Evolutionary conservation across 1,284 basidiomycete species (phyloP).

Genomic region (Cerioporus squamosus): DNA sequence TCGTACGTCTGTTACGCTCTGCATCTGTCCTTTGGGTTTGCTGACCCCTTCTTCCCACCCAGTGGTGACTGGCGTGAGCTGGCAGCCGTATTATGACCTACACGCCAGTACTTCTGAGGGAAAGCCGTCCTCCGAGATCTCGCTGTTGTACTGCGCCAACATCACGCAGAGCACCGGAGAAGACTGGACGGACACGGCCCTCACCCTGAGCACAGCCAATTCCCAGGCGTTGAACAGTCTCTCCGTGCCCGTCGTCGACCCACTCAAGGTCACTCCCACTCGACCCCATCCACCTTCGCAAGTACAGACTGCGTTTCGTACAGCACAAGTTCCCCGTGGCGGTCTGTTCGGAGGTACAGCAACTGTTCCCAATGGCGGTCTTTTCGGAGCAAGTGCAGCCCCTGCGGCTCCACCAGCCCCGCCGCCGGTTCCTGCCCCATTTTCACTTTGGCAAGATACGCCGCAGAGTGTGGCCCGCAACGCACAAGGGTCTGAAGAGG

Average conservation of each 20-base stretch:
- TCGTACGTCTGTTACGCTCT: neutral
- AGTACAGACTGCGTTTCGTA: no score
- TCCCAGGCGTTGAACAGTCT: constrained; percentile 8
- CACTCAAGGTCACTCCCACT: constrained; percentile 50
- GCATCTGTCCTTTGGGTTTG: no score
- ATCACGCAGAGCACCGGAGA: constrained; percentile 63
- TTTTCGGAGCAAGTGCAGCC: no score
- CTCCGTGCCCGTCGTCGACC: constrained; percentile 2
- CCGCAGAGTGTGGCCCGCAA: no score
- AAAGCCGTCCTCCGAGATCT: constrained; percentile 46
- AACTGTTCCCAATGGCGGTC: no score
- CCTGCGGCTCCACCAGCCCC: neutral
- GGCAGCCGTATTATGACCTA: constrained; percentile 63
- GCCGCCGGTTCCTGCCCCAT: neutral
- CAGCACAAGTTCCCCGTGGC: no score
- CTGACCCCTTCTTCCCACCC: neutral
- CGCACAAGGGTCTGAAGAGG: no score
- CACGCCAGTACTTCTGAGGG: constrained; percentile 51
- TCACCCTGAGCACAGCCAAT: constrained; percentile 57
- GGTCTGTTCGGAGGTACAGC: no score
- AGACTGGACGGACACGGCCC: constrained; percentile 51
- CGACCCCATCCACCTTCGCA: no score
- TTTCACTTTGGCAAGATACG: neutral
- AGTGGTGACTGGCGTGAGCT: constrained; percentile 56
- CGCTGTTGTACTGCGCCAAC: constrained; percentile 58